A percentile compares a stretch with the other conserved stretches of the same genome.
These are phyloP conservation scores for Ceratocystis destructans DNA, from an alignment of 2,329 filamentous ascomycete genomes.

Conservation along the genomic window DNA sequence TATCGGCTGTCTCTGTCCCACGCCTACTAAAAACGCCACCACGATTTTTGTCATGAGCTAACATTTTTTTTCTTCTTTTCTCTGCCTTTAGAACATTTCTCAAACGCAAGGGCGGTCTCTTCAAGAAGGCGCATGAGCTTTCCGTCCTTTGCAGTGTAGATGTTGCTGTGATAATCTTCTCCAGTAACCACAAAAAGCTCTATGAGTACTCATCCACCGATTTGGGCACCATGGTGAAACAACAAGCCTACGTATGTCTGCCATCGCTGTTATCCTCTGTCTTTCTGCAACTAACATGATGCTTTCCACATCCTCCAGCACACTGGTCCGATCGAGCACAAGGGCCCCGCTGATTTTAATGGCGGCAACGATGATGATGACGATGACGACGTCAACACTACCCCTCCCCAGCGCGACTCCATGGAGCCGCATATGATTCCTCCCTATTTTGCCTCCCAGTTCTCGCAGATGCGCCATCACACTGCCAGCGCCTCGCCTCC, in stretches of 20 bases:
- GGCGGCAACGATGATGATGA: constrained; percentile 78
- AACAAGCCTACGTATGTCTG: constrained; percentile 75
- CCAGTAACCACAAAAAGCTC: constrained; percentile 86
- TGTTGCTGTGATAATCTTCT: constrained; percentile 96
- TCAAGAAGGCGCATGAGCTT: constrained; percentile 98
- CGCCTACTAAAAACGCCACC: background rate
- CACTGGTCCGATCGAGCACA: constrained; percentile 86
- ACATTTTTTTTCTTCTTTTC: background rate
- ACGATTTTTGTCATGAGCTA: background rate
- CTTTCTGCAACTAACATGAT: constrained; percentile 19
- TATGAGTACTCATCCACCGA: constrained; percentile 94
- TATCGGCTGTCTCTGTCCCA: background rate
- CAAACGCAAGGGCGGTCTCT: constrained; percentile 95
- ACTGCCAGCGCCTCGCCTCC: constrained; percentile 82
- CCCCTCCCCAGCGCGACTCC: constrained; percentile 54
- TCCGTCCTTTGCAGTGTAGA: constrained; percentile 97
- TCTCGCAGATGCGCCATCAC: constrained; percentile 67
- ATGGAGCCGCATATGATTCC: constrained; percentile 49
- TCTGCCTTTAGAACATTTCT: constrained; percentile 63
- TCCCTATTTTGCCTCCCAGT: constrained; percentile 58
- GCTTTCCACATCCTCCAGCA: constrained; percentile 43
- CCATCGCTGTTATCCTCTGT: constrained; percentile 5
- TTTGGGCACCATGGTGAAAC: constrained; percentile 76
- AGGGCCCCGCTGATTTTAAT: constrained; percentile 83
- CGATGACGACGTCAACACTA: constrained; percentile 60